Base-by-base conservation (phyloP, 305 asterid genomes). In the Solanum hybrid region DNA sequence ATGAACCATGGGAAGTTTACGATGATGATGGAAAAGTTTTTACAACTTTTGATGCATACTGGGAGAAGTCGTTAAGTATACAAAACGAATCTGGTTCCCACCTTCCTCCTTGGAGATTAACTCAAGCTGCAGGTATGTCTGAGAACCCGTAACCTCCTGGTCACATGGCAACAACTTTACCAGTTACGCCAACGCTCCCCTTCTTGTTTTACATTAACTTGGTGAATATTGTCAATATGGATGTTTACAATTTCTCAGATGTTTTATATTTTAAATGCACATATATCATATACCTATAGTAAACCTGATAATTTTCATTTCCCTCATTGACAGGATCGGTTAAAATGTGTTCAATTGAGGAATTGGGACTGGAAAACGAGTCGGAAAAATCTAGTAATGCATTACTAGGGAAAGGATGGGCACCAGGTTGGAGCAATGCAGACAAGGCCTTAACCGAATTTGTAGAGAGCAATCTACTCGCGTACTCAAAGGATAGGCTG, bases 1-100 rank as follows among this genome's bases (percentile, higher is more conserved):
- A 93, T 24, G 99, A 96, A 91, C 99, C 99, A 6, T 97, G 99
- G 99, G 99, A 97, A 90, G 95, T 94, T 17, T 93, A 92, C 85
- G 94, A 93, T 88, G 96, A 94, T 27, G 92, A 93, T 22, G 95
- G 95, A n/a, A 92, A 90, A 22, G 93, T 94, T 75, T 94, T 95
- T 86, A 95, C 96, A 10, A 93, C 92, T 36, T 97, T 97, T 36
- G 89, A 93, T 69, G 92, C 96, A 27, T 97, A 91, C 86, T 95
- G 98, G 99, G 93, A 93, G 15, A 95, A 94, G 92, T 95, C 97
- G 92, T 85, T 93, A 92, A 91, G 87, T 92, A 72, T 93, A 93
- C 93, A 92, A 86, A 94, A 79, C 24, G 98, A 95, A 34, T 94
- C 94, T 1, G 91, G 90, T 82, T 89, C 95, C 7, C 94, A 95